Percentiles rank a stretch among this genome's conserved stretches.
These are phyloP conservation scores for Solanum hybrid DNA, from an alignment of 305 asterid genomes.

Conservation along the genomic window DNA sequence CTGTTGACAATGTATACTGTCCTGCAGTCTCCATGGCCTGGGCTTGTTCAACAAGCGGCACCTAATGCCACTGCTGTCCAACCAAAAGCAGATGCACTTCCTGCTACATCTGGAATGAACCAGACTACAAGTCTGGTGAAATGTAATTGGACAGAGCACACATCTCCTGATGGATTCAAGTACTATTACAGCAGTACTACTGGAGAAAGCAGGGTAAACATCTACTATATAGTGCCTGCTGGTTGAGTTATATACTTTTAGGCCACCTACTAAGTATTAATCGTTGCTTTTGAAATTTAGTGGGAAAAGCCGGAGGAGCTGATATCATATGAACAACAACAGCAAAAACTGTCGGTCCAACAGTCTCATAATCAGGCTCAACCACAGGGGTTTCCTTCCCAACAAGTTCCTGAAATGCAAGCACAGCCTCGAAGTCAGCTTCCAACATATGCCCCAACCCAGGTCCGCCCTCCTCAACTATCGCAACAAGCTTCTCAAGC, in stretches of 20 bases:
- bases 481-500: slow-evolving; percentile 59
- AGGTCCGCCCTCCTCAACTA: slow-evolving; percentile 28
- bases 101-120: slow-evolving; percentile 23
- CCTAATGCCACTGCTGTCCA: slow-evolving; percentile 27
- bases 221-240: slow-evolving; percentile 5
- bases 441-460: slow-evolving; percentile 44
- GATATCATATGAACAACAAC: slow-evolving; percentile 43
- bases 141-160: slow-evolving; percentile 91
- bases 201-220: slow-evolving; percentile 90
- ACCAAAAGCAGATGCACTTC: slow-evolving; percentile 34
- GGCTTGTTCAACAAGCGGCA: slow-evolving; percentile 34
- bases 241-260: slow-evolving; percentile 7
- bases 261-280: slow-evolving; percentile 6
- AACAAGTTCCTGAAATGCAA: slow-evolving; percentile 52
- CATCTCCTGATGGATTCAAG: slow-evolving; percentile 89
- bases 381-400: slow-evolving; percentile 37
- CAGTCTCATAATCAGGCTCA: slow-evolving; percentile 44
- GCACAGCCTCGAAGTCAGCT: slow-evolving; percentile 44
- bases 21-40: slow-evolving; percentile 61
- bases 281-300: slow-evolving; percentile 23
- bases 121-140: slow-evolving; percentile 21
- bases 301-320: slow-evolving; percentile 98
- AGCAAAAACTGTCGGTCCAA: slow-evolving; percentile 42
- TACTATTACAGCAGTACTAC: slow-evolving; percentile 77
- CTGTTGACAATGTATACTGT: slow-evolving; percentile 4